phyloP scores from a whole-genome alignment of 202 grass and related monocot species.

The Dendrocalamus latiflorus region DNA sequence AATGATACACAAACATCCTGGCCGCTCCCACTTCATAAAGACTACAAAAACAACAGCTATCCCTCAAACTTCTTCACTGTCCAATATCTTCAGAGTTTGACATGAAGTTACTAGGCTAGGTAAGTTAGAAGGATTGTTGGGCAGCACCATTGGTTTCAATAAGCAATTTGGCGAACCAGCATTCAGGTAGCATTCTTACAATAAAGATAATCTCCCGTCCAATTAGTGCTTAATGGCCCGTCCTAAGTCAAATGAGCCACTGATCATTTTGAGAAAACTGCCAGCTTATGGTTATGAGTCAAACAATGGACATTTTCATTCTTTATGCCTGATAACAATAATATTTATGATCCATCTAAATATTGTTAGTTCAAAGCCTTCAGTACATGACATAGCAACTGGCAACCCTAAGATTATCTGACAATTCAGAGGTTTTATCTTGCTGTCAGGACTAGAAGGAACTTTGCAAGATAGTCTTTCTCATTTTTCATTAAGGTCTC shows the following conservation, averaged over 20 bases:
- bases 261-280: neutral
- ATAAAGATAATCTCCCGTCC: neutral
- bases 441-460: neutral
- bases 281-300: neutral
- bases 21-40: neutral
- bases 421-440: neutral
- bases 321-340: neutral
- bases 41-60: neutral
- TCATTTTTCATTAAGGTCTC: neutral
- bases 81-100: neutral
- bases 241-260: neutral
- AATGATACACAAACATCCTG: neutral
- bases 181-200: neutral
- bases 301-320: neutral
- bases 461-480: neutral
- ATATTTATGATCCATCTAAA: neutral
- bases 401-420: neutral
- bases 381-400: neutral
- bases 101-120: neutral
- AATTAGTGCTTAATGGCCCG: neutral
- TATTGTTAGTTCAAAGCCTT: slow-evolving; percentile 2
- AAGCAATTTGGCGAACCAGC: neutral
- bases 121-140: neutral
- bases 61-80: neutral
- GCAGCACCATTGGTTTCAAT: neutral